A percentile compares a stretch with the other conserved stretches of the same genome.
phyloP scores from a whole-genome alignment of 1,284 basidiomycete species.

The Leccinum laetum region DNA sequence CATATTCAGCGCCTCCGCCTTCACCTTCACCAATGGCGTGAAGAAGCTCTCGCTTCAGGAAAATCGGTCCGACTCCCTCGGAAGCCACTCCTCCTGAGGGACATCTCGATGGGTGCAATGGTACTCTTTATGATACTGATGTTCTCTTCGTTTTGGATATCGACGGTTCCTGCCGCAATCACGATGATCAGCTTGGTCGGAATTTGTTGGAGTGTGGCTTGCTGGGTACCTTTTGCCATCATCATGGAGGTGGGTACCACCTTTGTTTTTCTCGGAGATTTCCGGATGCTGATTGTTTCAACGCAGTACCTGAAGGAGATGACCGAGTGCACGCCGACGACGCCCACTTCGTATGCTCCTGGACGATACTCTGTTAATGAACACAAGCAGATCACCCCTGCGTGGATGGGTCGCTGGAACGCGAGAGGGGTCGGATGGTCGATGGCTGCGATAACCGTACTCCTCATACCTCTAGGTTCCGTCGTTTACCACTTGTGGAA shows the following conservation, averaged over 20 bases:
- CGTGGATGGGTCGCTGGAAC: background rate
- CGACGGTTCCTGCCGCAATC: slow-evolving; percentile 73
- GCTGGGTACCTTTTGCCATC: slow-evolving; percentile 91
- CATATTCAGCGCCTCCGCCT: slow-evolving; percentile 68
- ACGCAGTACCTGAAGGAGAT: slow-evolving; percentile 83
- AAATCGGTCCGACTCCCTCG: slow-evolving; percentile 73
- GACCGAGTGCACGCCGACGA: slow-evolving; percentile 30
- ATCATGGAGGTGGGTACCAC: slow-evolving; percentile 80
- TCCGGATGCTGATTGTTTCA: slow-evolving; percentile 2
- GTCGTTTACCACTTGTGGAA: slow-evolving; percentile 23
- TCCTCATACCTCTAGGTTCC: slow-evolving; percentile 31
- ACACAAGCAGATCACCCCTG: slow-evolving; percentile 31
- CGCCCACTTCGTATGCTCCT: background rate
- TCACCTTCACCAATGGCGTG: slow-evolving; percentile 80
- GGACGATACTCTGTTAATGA: slow-evolving; percentile 36
- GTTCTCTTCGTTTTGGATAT: slow-evolving; percentile 82
- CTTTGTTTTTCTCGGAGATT: background rate
- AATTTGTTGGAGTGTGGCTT: slow-evolving; percentile 93
- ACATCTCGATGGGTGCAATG: slow-evolving; percentile 90
- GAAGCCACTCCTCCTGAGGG: slow-evolving; percentile 87
- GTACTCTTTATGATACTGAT: slow-evolving; percentile 79
- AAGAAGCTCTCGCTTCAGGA: slow-evolving; percentile 75
- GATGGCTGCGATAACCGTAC: slow-evolving; percentile 35
- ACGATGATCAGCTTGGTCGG: slow-evolving; percentile 83
- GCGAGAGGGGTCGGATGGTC: slow-evolving; percentile 34